Conservation (phyloP, 2,329 filamentous ascomycete genomes). For the Penicillium nordicum region DNA sequence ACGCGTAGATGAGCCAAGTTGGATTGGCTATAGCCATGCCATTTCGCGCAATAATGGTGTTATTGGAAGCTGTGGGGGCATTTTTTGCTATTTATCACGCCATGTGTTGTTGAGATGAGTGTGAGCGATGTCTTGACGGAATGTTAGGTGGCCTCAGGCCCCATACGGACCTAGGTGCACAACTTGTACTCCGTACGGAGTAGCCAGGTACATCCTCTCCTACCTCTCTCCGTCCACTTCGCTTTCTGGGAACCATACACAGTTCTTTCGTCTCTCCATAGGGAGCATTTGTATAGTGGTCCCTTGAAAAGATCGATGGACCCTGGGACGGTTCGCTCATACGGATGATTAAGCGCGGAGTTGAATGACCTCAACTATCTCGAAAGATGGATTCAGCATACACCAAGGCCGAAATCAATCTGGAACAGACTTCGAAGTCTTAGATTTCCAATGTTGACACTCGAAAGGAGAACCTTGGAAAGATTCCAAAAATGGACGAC, state of each 20-base stretch:
- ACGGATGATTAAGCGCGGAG: background rate
- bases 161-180: background rate
- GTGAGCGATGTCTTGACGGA: background rate
- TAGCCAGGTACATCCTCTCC: background rate
- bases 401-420: background rate
- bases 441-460: background rate
- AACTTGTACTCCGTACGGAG: background rate
- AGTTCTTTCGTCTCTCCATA: background rate
- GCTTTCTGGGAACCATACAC: background rate
- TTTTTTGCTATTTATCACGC: background rate
- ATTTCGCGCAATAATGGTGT: background rate
- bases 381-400: background rate
- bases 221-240: background rate
- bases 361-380: background rate
- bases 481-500: background rate
- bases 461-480: background rate
- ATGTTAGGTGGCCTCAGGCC: background rate
- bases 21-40: background rate
- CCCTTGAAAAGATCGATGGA: background rate
- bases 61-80: background rate
- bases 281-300: background rate
- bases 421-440: background rate
- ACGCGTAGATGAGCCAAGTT: background rate
- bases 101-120: background rate
- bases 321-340: no score